phyloP scores from a whole-genome alignment of 1,139 yeast genomes.

The Hanseniaspora gamundiae region DNA sequence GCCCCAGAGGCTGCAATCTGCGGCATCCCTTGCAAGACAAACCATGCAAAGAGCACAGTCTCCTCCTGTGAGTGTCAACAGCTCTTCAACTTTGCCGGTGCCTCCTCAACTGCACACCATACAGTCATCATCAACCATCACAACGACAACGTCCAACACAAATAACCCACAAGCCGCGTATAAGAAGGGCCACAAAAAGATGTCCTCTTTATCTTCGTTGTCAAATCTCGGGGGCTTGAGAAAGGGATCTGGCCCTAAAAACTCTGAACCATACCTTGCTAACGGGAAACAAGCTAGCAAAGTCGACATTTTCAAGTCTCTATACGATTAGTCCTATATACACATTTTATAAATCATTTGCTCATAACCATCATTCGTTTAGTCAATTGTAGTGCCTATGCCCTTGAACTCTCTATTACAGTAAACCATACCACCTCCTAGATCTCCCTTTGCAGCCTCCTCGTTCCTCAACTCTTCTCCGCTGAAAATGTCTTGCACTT shows the following conservation, averaged over 20 bases:
- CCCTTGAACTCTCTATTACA: slow-evolving; percentile 48
- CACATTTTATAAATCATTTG: too few relatives aligned
- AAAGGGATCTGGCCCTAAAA: slow-evolving; percentile 1
- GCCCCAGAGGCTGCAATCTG: slow-evolving; percentile 6
- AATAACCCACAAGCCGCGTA: not conserved
- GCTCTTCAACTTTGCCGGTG: not conserved
- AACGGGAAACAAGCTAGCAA: slow-evolving; percentile 1
- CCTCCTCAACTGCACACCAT: not conserved
- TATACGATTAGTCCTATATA: slow-evolving; percentile 1
- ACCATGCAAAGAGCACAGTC: slow-evolving; percentile 1
- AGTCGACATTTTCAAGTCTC: slow-evolving; percentile 5
- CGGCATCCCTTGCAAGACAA: slow-evolving; percentile 7
- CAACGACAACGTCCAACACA: not conserved
- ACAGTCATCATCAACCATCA: not conserved
- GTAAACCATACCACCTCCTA: slow-evolving; percentile 53
- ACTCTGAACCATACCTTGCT: slow-evolving; percentile 1
- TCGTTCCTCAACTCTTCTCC: slow-evolving; percentile 15
- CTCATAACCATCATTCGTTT: not conserved
- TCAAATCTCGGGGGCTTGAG: slow-evolving; percentile 16
- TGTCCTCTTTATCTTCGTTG: slow-evolving; percentile 25
- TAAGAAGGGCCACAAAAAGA: slow-evolving; percentile 19
- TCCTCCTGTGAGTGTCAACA: slow-evolving; percentile 3
- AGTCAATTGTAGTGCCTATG: slow-evolving; percentile 30
- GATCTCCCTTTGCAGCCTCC: slow-evolving; percentile 17
- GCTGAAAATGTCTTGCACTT: slow-evolving; percentile 39